Base-by-base conservation (phyloP, 2,329 filamentous ascomycete genomes). In the Pseudocercospora fijiensis region DNA sequence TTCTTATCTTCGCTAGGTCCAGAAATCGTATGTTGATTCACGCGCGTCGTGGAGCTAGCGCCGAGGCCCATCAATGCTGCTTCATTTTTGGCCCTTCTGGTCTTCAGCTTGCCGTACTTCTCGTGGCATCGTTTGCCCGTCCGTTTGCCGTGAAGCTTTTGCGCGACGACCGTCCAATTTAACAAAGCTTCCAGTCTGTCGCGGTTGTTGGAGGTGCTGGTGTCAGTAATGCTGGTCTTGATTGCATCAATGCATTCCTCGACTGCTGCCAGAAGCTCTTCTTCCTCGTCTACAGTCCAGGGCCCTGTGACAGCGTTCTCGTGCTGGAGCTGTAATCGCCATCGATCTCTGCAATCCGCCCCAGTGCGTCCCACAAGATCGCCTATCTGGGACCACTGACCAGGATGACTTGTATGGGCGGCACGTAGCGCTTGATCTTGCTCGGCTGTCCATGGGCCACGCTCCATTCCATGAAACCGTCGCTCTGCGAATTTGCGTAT, bases 301-400 rank as follows among this genome's bases (percentile, higher is more conserved):
- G 77, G 75, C 33, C 84, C 83, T 47, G 79, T 83, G 30, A 80
- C 81, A 61, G 80, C 78, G 0, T 80, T 81, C 5, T 83, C 79
- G 20, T 85, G 87, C 52, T 87, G 78, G 22, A 90, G 77, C 70
- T 89, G 87, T 70, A 91, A 89, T 43, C 87, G 82, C 80, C 88
- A 90, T 3, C 89, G 86, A 73, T 91, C 89, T 57, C 88, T 84
- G 58, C 88, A 82, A 72, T 91, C 88, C 64, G 86, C 84, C 0
- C 84, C 81, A 43, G 86, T 83, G 5, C 90, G 86, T 65, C 87
- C 87, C 67, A 90, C 83, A 22, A 85, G 68, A n/a, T 81, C 78
- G 0, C 82, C 85, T 67, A 92, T 89, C 27, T 80, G 68, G 10
- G 82, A 81, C 87, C 89, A 92, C 63, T 86, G 84, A 16, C 79